These are phyloP conservation scores for Prinsepia uniflora DNA, from an alignment of 306 rosid species.

Conservation along the genomic window DNA sequence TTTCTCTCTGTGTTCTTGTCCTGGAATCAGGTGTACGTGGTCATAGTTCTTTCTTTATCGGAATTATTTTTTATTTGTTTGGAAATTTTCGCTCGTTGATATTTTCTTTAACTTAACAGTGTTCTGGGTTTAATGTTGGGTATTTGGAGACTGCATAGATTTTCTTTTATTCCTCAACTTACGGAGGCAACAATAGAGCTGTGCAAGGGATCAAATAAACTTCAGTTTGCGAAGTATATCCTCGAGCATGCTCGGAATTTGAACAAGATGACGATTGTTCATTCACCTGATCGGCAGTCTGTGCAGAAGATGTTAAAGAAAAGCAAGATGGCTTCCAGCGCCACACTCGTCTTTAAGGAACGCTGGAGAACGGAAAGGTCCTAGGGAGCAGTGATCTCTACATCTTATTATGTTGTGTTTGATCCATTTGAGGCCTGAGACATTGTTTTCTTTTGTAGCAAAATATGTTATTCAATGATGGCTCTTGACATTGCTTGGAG, in stretches of 20 bases:
- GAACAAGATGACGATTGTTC: not conserved
- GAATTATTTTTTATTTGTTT: not conserved
- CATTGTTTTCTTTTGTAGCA: too few species aligned
- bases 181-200: not conserved
- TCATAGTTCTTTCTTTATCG: not conserved
- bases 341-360: not conserved
- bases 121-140: not conserved
- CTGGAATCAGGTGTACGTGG: too few species aligned
- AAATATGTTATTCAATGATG: too few species aligned
- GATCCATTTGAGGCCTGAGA: too few species aligned
- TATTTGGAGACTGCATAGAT: not conserved
- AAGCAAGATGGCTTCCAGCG: not conserved
- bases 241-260: not conserved
- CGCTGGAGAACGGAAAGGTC: not conserved
- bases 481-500: too few species aligned
- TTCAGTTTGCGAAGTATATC: not conserved
- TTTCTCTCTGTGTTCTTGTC: too few species aligned
- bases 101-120: not conserved
- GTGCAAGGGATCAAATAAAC: not conserved
- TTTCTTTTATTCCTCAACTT: slow-evolving; percentile 1
- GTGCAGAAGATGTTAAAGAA: not conserved
- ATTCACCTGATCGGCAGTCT: not conserved
- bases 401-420: too few species aligned
- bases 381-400: too few species aligned
- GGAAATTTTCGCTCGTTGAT: not conserved